These are phyloP conservation scores for Hylodesmum podocarpum DNA, from an alignment of 306 rosid species.

Conservation along the genomic window DNA sequence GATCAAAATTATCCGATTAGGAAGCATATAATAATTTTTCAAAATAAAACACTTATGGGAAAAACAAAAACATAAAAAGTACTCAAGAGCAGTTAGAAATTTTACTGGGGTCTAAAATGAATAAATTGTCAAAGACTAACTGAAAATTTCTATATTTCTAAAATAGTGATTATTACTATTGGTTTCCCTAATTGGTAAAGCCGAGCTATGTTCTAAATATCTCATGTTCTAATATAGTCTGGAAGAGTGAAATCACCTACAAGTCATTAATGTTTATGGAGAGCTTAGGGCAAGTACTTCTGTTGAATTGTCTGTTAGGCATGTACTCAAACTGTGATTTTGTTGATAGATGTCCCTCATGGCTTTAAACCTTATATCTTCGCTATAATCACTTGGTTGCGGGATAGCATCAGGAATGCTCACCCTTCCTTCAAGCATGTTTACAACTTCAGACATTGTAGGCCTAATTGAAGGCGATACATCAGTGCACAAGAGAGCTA, in stretches of 20 bases:
- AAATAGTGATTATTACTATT: background rate
- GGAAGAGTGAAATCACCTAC: background rate
- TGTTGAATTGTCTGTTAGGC: conserved; percentile 24
- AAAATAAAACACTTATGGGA: no score
- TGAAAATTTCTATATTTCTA: background rate
- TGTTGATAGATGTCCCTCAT: conserved; percentile 40
- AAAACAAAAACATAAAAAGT: no score
- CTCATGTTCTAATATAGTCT: background rate
- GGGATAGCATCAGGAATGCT: conserved; percentile 37
- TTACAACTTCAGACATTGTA: conserved; percentile 60
- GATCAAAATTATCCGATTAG: no score
- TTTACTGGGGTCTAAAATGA: background rate
- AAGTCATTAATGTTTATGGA: conserved; percentile 3
- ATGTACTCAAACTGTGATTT: conserved; percentile 32
- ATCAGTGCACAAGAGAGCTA: conserved; percentile 57
- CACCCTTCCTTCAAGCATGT: conserved; percentile 61
- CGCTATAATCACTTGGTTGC: conserved; percentile 26
- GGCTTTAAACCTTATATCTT: conserved; percentile 45
- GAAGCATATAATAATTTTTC: no score
- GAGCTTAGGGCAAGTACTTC: conserved; percentile 10
- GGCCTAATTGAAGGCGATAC: conserved; percentile 56
- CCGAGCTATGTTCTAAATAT: background rate
- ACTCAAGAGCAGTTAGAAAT: background rate
- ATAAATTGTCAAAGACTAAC: background rate
- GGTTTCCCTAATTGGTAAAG: background rate